Base-by-base conservation (phyloP, 2,329 filamentous ascomycete species). In the Alternaria sp. region DNA sequence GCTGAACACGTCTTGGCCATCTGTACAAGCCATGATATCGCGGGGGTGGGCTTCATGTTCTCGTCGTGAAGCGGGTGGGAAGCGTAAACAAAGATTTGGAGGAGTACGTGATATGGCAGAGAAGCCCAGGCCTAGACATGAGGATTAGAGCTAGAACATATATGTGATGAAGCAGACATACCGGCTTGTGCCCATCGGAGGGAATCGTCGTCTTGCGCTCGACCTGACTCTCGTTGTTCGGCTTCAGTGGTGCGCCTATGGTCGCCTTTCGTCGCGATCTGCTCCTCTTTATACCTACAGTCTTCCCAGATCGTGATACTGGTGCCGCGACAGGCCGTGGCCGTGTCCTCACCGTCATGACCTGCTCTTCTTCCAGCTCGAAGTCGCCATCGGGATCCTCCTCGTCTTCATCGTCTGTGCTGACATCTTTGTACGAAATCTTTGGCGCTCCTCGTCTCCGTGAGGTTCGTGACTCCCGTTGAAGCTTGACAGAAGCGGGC, bases 21-120 rank as follows among this genome's bases (percentile, higher is more conserved):
- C n/a, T 83, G 81, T 9, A 90, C 77, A 7, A 96, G 85, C 90
- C 90, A 93, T 68, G 83, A 68, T 16, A 84, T 81, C 12, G 82
- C 83, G 1, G 73, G 47, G 5, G 79, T 78, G 20, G 81, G 80
- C 32, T 75, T 77, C 64, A 80, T 80, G 51, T 80, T 72, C 80
- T 79, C 77, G 67, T 79, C 81, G 51, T 84, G 83, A 16, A 90
- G 79, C 4, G 88, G 86, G 51, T 83, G 78, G 3, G 89, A 87
- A 11, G 91, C 89, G 74, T 87, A 88, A 47, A 86, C 79, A 71
- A 96, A 92, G 39, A 95, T 87, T 55, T 88, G 84, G 24, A 88
- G 80, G 65, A 93, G 87, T 16, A 92, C 84, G 46, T 88, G 84
- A 67, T 93, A 91, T 1, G 90, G 88, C 22, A 93, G 82, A 14